These are phyloP conservation scores for Syzygium syzygioides DNA, from an alignment of 441 rosid species.

Conservation along the genomic window DNA sequence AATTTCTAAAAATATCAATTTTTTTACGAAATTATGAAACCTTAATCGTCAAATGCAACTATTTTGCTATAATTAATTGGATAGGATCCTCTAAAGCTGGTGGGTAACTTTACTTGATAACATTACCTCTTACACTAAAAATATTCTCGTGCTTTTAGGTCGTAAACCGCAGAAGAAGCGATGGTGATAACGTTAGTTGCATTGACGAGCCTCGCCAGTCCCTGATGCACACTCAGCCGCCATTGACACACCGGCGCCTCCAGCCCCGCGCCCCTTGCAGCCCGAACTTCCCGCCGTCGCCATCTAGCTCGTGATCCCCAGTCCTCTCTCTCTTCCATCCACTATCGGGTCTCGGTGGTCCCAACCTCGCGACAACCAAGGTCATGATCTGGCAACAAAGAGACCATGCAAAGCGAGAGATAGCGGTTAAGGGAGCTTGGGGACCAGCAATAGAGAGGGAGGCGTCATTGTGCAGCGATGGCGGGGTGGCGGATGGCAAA, in stretches of 20 bases:
- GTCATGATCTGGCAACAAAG: too few relatives aligned
- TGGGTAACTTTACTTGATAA: not conserved
- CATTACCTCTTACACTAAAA: not conserved
- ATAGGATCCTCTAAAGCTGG: not conserved
- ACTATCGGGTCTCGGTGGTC: too few relatives aligned
- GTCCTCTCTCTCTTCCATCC: too few relatives aligned
- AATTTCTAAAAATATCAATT: not conserved
- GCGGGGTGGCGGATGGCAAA: not conserved
- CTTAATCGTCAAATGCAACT: not conserved
- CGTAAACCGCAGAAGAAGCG: not conserved
- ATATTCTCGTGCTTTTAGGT: not conserved
- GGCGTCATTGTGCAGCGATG: not conserved
- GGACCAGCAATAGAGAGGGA: not conserved
- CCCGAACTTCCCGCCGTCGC: too few relatives aligned
- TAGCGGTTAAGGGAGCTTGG: not conserved
- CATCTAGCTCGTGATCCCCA: too few relatives aligned
- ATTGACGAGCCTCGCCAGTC: not conserved
- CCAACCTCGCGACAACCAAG: too few relatives aligned
- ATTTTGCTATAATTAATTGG: not conserved
- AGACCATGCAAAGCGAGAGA: too few relatives aligned
- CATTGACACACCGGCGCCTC: not conserved
- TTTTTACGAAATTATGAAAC: not conserved
- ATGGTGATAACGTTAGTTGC: not conserved
- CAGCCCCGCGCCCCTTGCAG: not conserved
- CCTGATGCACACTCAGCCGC: fast-evolving